Conservation (phyloP, 768 basidiomycete species). For the Tricholoma hemisulphureum region DNA sequence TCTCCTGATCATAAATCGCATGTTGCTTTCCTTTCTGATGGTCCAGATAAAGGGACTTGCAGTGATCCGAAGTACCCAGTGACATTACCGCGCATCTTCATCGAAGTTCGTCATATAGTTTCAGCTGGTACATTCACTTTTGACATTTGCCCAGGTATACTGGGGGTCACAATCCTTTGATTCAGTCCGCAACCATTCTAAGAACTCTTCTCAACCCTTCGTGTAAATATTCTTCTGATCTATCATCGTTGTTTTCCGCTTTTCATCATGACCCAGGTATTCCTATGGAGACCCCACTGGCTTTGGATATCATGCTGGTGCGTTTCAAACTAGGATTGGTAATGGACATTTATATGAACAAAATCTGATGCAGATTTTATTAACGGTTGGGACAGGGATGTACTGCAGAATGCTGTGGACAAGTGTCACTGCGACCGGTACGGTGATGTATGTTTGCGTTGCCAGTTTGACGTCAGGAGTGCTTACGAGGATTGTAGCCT, state of each 20-base stretch:
- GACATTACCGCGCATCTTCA: slow-evolving; percentile 48
- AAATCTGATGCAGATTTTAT: slow-evolving; percentile 40
- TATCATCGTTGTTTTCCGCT: background rate
- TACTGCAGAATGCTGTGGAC: slow-evolving; percentile 55
- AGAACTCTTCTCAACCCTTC: slow-evolving; percentile 49
- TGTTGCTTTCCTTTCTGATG: slow-evolving; percentile 45
- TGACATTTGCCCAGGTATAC: slow-evolving; percentile 37
- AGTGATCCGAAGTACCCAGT: slow-evolving; percentile 45
- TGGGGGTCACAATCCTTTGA: slow-evolving; percentile 41
- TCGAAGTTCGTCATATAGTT: slow-evolving; percentile 38
- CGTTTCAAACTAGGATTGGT: slow-evolving; percentile 9
- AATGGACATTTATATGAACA: background rate
- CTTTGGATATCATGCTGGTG: slow-evolving; percentile 59
- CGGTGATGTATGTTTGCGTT: slow-evolving; percentile 37
- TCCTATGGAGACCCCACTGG: slow-evolving; percentile 62
- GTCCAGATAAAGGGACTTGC: slow-evolving; percentile 50
- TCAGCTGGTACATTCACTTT: background rate
- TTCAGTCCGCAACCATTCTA: slow-evolving; percentile 37
- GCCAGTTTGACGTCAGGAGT: background rate
- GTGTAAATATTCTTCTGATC: slow-evolving; percentile 36
- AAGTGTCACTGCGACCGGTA: slow-evolving; percentile 46
- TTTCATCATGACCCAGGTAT: slow-evolving; percentile 28
- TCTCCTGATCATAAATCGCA: slow-evolving; percentile 53
- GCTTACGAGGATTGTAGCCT: slow-evolving; percentile 22
- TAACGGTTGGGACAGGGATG: slow-evolving; percentile 60